phyloP scores from a whole-genome alignment of 768 basidiomycete genomes.

The Phanerochaete sordida region DNA sequence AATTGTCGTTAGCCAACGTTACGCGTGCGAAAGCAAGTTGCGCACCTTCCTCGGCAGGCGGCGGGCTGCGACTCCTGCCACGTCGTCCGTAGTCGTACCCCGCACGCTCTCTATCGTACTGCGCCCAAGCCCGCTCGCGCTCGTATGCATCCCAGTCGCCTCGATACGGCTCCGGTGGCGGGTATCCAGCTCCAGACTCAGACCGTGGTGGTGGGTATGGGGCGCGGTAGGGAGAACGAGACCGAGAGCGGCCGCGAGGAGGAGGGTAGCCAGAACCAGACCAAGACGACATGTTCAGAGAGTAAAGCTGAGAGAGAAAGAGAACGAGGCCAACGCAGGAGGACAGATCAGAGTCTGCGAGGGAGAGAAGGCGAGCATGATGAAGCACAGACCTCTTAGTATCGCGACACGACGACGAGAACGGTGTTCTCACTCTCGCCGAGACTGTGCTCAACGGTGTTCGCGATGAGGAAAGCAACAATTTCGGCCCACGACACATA shows the following conservation, averaged over 20 bases:
- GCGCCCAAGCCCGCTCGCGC: constrained; percentile 63
- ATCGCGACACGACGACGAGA: constrained; percentile 40
- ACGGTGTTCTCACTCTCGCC: constrained; percentile 33
- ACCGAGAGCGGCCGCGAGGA: constrained; percentile 75
- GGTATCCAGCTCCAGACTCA: constrained; percentile 50
- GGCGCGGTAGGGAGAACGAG: constrained; percentile 65
- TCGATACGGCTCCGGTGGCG: constrained; percentile 52
- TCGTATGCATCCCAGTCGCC: constrained; percentile 71
- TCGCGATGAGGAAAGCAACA: constrained; percentile 54
- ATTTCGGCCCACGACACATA: constrained; percentile 9
- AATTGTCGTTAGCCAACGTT: constrained; percentile 1
- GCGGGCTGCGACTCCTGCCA: constrained; percentile 76
- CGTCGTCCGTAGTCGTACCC: constrained; percentile 67
- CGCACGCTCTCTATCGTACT: constrained; percentile 66
- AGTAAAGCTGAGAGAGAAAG: constrained; percentile 47
- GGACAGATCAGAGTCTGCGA: constrained; percentile 65
- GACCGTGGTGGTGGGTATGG: constrained; percentile 51
- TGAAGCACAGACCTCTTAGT: constrained; percentile 88
- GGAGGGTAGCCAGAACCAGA: constrained; percentile 67
- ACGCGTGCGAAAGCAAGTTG: background rate
- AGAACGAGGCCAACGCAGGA: constrained; percentile 49
- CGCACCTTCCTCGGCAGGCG: constrained; percentile 60
- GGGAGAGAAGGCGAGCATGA: constrained; percentile 82
- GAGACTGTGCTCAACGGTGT: constrained; percentile 41
- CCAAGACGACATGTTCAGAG: constrained; percentile 77